Percentiles rank a stretch among this genome's conserved stretches.
phyloP scores from a whole-genome alignment of 2,329 filamentous ascomycete species.

The Colletotrichum spinosum region DNA sequence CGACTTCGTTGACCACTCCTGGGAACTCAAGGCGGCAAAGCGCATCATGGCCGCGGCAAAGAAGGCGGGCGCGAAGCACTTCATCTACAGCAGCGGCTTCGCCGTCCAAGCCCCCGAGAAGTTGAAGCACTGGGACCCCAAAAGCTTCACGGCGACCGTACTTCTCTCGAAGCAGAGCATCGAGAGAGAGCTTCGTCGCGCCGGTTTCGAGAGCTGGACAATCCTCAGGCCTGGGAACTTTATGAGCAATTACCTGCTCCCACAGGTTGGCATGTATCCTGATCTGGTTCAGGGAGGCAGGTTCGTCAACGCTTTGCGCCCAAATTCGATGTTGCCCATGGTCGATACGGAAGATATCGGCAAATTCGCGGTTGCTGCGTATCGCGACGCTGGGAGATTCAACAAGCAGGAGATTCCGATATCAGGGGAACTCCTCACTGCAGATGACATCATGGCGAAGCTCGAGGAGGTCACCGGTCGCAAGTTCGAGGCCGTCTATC shows the following conservation, averaged over 20 bases:
- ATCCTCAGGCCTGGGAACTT: conserved; percentile 63
- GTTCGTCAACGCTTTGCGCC: conserved; percentile 50
- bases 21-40: conserved; percentile 45
- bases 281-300: conserved; percentile 51
- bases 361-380: conserved; percentile 54
- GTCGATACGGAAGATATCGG: conserved; percentile 62
- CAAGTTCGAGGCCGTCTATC: conserved; percentile 50
- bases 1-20: conserved; percentile 44
- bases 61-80: conserved; percentile 50
- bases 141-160: conserved; percentile 44
- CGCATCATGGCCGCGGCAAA: conserved; percentile 51
- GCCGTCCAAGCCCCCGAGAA: conserved; percentile 44
- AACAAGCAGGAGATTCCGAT: conserved; percentile 52
- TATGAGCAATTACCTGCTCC: conserved; percentile 61
- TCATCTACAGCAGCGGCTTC: conserved; percentile 51
- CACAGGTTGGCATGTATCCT: conserved; percentile 53
- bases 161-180: conserved; percentile 54
- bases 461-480: conserved; percentile 50
- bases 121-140: conserved; percentile 42
- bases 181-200: conserved; percentile 51
- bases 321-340: conserved; percentile 53
- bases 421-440: conserved; percentile 52
- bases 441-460: conserved; percentile 49
- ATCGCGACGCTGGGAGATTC: conserved; percentile 56
- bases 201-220: conserved; percentile 57